These are phyloP conservation scores for Cladophialophora exuberans DNA, from an alignment of 2,329 filamentous ascomycete species.

Conservation along the genomic window DNA sequence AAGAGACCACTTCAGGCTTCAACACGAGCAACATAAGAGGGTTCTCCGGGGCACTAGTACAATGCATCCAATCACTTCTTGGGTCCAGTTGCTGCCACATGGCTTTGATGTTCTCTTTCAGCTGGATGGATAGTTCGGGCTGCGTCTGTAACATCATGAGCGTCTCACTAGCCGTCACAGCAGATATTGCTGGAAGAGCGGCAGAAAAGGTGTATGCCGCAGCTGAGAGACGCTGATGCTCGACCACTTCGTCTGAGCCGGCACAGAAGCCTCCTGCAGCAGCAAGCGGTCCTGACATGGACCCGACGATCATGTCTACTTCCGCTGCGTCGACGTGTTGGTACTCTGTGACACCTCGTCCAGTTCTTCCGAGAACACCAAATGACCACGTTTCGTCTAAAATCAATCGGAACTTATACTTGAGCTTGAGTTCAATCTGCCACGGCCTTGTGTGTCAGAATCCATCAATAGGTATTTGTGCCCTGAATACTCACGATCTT, in stretches of 20 bases:
- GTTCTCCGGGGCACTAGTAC: conserved; percentile 80
- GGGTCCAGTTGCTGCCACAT: conserved; percentile 90
- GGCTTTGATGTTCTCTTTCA: conserved; percentile 82
- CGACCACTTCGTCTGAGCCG: conserved; percentile 85
- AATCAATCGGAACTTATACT: conserved; percentile 97
- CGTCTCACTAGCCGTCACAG: conserved; percentile 93
- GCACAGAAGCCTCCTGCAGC: conserved; percentile 96
- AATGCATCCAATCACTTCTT: conserved; percentile 87
- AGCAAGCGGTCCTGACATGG: conserved; percentile 84
- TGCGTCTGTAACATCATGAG: conserved; percentile 83
- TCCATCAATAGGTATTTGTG: no score
- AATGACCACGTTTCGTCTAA: conserved; percentile 98
- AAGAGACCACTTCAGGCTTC: conserved; percentile 78
- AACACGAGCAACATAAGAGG: conserved; percentile 82
- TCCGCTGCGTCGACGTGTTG: conserved; percentile 93
- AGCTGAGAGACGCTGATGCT: conserved; percentile 92
- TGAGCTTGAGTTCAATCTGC: conserved; percentile 86
- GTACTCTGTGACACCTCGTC: conserved; percentile 89
- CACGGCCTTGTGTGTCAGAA: no score
- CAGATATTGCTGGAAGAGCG: conserved; percentile 87
- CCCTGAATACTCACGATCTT: conserved; percentile 71
- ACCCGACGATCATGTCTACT: conserved; percentile 97
- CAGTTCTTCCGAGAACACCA: conserved; percentile 87
- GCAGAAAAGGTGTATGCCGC: conserved; percentile 95
- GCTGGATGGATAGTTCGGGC: conserved; percentile 75